Evolutionary conservation across 1,284 basidiomycete species (phyloP), one percentile per base, ranked within the genome.

Genomic region (Rhodotorula glutinis): DNA sequence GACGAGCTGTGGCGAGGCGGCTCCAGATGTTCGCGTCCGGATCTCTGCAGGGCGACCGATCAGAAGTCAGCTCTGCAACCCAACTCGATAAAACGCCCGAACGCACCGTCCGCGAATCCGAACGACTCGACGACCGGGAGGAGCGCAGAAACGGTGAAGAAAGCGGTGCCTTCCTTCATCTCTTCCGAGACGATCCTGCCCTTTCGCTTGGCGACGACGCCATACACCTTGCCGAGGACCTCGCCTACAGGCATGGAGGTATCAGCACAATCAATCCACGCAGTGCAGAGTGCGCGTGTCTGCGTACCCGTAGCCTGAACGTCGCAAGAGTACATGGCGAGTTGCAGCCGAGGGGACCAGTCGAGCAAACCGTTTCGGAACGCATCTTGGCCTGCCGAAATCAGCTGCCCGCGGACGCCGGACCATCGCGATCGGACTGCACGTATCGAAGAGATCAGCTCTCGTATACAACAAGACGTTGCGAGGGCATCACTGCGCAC

Each of bases 261-360:
- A 8, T 51, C 47, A 72, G 62, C 29, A n/a, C 13, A 11, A 13
- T 11, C 49, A 2, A 7, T 38, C 11, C 33, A 11, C 33, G 33
- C 4, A 17, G 25, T 44, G 13, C 19, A 23, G 52, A 4, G 21
- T 11, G 21, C 3, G 8, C 7, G 30, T 19, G 97, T 84, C 0
- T 96, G 93, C 72, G 97, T 93, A 94, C 93, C 92, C 14, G 94
- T 93, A 2, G 94, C 92, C 81, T 98, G 96, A 69, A 99, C 98
- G 77, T 98, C 94, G 80, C 96, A 99, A 10, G 89, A 89, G 80
- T 99, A 99, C 92, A 98, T 98, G 2, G 96, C 96, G 63, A 98
- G 82, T 87, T 96, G 92, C 73, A 98, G 84, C 52, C 96, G 85
- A 23, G 96, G 96, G 13, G 92, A 96, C 96, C 96, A 99, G 79